Evolutionary conservation across 2,329 filamentous ascomycete species (phyloP), one percentile per base, ranked within the genome.

Genomic region (Neonectria hederae): DNA sequence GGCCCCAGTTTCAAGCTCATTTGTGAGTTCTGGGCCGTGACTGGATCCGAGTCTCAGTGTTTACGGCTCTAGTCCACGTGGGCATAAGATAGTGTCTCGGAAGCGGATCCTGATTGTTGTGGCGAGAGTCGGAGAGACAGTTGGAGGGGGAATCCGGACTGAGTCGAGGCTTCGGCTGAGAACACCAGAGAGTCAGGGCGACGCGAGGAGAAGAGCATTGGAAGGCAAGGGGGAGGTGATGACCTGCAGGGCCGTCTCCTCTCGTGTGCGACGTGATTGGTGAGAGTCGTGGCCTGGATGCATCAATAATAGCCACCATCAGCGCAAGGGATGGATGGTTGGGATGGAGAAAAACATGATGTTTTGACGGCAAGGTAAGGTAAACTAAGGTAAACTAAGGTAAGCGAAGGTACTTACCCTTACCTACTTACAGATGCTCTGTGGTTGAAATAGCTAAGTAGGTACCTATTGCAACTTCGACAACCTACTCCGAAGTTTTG

Each of bases 41-140:
- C 62, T 69, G 69, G 65, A 53, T 43, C 54, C 60, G 65, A 48
- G 65, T 66, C 66, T 69, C 58, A 57, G 63, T 58, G 55, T 40
- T 51, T 42, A 56, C 68, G 66, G 63, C 59, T 65, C 63, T 69
- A 59, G 64, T 65, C 59, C 71, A 73, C 68, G 67, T 72, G 71
- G 71, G 63, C 26, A 51, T 60, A 38, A 63, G 59, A 60, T 32
- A 35, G 51, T 63, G 59, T 55, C 46, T 59, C 62, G 55, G 48
- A 58, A 57, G 63, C 54, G 61, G 62, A 62, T 62, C 30, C 42
- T 45, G 24, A 51, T 17, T 59, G 49, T 28, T 28, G 19, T 26
- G 54, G 30, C 24, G 24, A 42, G 35, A 42, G 38, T 19, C n/a
- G 5, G 9, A 42, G 38, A 52, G 55, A 54, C 46, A 35, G 26